A percentile compares a stretch with the other conserved stretches of the same genome.
These are phyloP conservation scores for Fonsecaea nubica DNA, from an alignment of 2,329 filamentous ascomycete genomes.

Conservation along the genomic window DNA sequence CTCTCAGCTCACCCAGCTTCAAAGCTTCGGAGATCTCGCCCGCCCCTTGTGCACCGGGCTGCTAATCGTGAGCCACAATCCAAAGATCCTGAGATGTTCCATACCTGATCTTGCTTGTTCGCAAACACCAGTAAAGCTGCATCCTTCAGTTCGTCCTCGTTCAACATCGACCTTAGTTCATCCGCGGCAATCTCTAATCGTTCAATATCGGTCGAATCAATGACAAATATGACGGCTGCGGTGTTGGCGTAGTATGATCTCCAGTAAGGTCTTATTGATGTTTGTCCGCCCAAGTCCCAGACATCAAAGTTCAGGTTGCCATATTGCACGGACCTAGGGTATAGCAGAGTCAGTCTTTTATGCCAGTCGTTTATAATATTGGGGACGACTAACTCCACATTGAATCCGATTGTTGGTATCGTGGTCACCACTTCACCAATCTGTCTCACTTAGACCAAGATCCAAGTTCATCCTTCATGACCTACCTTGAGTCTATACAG, in stretches of 20 bases:
- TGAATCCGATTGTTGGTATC: constrained; percentile 99
- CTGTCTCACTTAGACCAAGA: constrained; percentile 55
- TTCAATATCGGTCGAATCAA: constrained; percentile 97
- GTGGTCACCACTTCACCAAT: constrained; percentile 99
- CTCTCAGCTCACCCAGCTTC: constrained; percentile 85
- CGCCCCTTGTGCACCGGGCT: constrained; percentile 93
- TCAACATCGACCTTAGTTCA: constrained; percentile 92
- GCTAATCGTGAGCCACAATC: constrained; percentile 46
- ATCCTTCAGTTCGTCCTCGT: constrained; percentile 94
- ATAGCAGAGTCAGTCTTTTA: constrained; percentile 1
- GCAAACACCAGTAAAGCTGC: constrained; percentile 93
- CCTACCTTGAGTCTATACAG: constrained; percentile 91
- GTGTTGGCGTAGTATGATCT: constrained; percentile 99
- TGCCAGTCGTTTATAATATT: background rate
- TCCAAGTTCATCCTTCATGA: constrained; percentile 18
- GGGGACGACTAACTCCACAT: constrained; percentile 70
- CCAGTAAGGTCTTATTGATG: constrained; percentile 98
- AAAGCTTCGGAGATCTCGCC: constrained; percentile 96
- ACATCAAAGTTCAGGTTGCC: constrained; percentile 99
- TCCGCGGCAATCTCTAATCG: constrained; percentile 90
- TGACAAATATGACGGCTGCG: constrained; percentile 96
- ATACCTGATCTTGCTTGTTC: constrained; percentile 84
- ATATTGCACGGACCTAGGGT: constrained; percentile 78
- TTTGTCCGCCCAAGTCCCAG: constrained; percentile 98
- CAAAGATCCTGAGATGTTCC: background rate